phyloP scores from a whole-genome alignment of 495 filamentous ascomycete species.

The Neurospora sp. region DNA sequence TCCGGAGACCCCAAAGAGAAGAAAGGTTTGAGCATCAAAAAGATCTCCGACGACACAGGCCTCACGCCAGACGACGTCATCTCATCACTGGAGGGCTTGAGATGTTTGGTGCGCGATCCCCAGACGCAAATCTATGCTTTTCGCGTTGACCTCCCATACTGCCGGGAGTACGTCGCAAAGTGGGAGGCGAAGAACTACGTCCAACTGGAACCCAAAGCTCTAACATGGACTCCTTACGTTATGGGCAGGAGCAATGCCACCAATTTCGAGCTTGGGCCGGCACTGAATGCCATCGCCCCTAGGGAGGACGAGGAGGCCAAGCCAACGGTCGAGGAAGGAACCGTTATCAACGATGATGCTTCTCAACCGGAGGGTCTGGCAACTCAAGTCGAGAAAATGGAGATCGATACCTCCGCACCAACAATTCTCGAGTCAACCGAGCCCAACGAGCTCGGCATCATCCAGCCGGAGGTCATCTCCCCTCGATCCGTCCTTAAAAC shows the following conservation, averaged over 20 bases:
- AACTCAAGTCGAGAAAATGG: constrained; percentile 12
- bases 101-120: constrained; percentile 82
- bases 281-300: constrained; percentile 80
- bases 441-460: constrained; percentile 19
- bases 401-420: constrained; percentile 3
- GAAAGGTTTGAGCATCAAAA: constrained; percentile 58
- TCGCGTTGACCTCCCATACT: constrained; percentile 72
- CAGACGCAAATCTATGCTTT: constrained; percentile 80
- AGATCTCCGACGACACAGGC: constrained; percentile 83
- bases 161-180: constrained; percentile 70
- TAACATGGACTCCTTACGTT: constrained; percentile 96
- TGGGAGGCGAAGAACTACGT: constrained; percentile 84
- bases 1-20: constrained; percentile 41
- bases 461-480: neutral
- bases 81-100: constrained; percentile 79
- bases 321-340: constrained; percentile 19
- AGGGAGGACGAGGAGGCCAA: constrained; percentile 61
- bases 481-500: constrained; percentile 2
- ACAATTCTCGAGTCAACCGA: constrained; percentile 36
- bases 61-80: constrained; percentile 96
- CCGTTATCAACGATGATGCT: constrained; percentile 24
- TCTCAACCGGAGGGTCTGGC: constrained; percentile 10
- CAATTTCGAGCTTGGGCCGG: constrained; percentile 71
- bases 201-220: constrained; percentile 65
- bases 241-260: constrained; percentile 83